phyloP scores from a whole-genome alignment of 495 filamentous ascomycete species.

The Tirmania nivea region DNA sequence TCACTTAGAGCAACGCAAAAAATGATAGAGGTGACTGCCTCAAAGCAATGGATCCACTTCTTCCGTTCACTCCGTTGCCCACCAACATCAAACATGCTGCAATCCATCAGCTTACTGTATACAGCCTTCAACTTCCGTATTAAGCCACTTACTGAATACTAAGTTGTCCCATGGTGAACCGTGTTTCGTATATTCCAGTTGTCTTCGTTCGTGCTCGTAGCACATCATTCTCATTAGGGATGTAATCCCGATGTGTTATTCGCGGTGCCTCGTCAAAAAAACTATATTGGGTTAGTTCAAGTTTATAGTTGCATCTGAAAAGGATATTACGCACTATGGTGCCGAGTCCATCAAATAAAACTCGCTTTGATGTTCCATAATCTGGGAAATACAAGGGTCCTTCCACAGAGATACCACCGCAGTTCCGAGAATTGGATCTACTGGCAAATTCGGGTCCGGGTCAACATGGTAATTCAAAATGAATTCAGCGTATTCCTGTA shows the following conservation, averaged over 20 bases:
- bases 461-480: conserved; percentile 75
- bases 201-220: conserved; percentile 91
- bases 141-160: conserved; percentile 65
- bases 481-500: conserved; percentile 46
- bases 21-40: conserved; percentile 99
- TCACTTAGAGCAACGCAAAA: conserved; percentile 97
- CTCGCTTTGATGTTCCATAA: conserved; percentile 88
- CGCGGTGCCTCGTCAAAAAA: conserved; percentile 85
- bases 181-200: conserved; percentile 97
- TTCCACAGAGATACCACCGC: conserved; percentile 78
- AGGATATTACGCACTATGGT: conserved; percentile 53
- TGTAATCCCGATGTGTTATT: conserved; percentile 70
- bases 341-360: conserved; percentile 99
- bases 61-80: conserved; percentile 93
- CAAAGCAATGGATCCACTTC: conserved; percentile 99
- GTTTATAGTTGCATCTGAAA: neutral
- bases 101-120: conserved; percentile 9
- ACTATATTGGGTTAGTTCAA: conserved; percentile 25
- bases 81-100: conserved; percentile 96
- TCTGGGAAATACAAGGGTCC: conserved; percentile 58
- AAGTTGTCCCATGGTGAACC: conserved; percentile 92
- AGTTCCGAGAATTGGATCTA: conserved; percentile 57
- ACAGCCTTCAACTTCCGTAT: conserved; percentile 3
- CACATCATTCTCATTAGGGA: conserved; percentile 79
- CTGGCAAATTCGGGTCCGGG: conserved; percentile 59